Conservation (phyloP, 257 asterid species). For the Nicotiana attenuata region DNA sequence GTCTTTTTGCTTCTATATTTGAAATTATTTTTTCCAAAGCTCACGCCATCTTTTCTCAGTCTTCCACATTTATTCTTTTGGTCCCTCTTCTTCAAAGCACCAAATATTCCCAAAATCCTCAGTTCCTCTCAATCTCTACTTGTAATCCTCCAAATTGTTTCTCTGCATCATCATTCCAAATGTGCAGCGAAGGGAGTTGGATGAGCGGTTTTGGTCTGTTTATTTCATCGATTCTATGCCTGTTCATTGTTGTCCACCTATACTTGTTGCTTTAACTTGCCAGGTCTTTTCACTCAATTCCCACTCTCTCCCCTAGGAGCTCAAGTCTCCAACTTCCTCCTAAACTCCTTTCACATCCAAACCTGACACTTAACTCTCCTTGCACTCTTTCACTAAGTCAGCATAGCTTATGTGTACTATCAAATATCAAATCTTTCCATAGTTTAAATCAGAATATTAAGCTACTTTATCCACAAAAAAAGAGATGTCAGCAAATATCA, state of each 20-base stretch:
- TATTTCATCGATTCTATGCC: background rate
- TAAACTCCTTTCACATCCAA: background rate
- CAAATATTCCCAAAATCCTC: background rate
- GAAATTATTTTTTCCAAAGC: background rate
- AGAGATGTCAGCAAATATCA: background rate
- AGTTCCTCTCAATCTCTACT: background rate
- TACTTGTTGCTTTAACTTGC: background rate
- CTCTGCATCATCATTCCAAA: background rate
- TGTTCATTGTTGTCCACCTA: background rate
- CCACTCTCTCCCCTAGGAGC: background rate
- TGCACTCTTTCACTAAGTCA: background rate
- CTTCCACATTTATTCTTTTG: background rate
- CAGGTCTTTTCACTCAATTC: background rate
- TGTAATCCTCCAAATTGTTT: background rate
- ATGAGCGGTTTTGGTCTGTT: background rate
- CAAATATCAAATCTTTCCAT: background rate
- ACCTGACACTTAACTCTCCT: background rate
- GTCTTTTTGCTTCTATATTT: background rate
- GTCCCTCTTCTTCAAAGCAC: background rate
- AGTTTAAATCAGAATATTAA: background rate
- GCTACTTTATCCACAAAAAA: background rate
- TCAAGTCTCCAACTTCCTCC: background rate
- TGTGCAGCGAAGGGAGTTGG: background rate
- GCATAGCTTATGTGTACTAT: background rate
- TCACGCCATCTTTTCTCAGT: background rate